Evolutionary conservation across 2,329 filamentous ascomycete genomes (phyloP), one percentile per base, ranked within the genome.

Genomic region (Colletotrichum brevisporum): DNA sequence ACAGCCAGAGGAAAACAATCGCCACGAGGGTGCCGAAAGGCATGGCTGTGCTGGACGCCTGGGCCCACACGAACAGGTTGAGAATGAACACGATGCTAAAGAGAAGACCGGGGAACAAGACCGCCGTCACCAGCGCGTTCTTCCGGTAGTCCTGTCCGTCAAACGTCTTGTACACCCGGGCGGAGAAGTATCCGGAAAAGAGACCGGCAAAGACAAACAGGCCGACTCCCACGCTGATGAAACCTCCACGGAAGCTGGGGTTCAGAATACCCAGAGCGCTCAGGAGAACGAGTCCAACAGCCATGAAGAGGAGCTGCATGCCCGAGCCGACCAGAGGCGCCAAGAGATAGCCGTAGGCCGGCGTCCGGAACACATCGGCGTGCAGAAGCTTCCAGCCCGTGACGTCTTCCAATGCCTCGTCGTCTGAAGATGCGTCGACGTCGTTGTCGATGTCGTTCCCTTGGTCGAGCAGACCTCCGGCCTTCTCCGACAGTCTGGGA

Each of bases 311-410:
- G 2, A 97, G 86, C 80, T 97, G 94, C 85, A 92, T 94, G 50
- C 94, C 94, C 1, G 94, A 97, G 3, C 94, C 94, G 21, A 97
- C 85, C 8, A 97, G 83, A 1, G 94, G 94, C 0, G 94, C 93
- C 47, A 97, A 85, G 2, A 97, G 83, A 59, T 90, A 88, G 31
- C 92, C 93, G 71, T 89, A 88, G 3, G 84, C 79, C 0, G 94
- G 94, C 27, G 90, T 84, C 54, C 94, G 88, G 83, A 97, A 97
- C 4, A 97, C 93, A 78, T 97, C 94, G n/a, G 89, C 93, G 75
- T 97, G 93, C 3, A 97, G 85, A 16, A 96, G 84, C 78, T 97
- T 97, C 94, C 94, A 97, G 58, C 94, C 94, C 2, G 92, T 93
- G 31, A 92, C 87, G 74, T 97, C 94, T 75, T 97, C 94, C 6